These are phyloP conservation scores for Pleurotus eryngii DNA, from an alignment of 768 basidiomycete species.

Conservation along the genomic window DNA sequence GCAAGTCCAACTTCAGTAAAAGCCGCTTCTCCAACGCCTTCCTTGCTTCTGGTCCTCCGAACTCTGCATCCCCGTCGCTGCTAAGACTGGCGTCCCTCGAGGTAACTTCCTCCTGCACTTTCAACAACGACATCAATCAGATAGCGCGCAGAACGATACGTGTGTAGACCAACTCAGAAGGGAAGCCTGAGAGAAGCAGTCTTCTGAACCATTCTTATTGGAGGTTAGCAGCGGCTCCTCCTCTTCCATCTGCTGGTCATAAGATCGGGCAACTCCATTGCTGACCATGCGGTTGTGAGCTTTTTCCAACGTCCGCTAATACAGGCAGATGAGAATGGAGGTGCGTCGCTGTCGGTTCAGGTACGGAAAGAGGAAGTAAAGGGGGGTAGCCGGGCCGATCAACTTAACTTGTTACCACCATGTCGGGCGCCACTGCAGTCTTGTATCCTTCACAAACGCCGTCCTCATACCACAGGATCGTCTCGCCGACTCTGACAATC, in stretches of 20 bases:
- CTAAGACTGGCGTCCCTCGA: slow-evolving; percentile 20
- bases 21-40: slow-evolving; percentile 30
- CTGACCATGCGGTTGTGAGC: slow-evolving; percentile 8
- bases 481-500: slow-evolving; percentile 54
- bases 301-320: neutral
- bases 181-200: neutral
- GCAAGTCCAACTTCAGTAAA: slow-evolving; percentile 45
- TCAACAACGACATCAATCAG: slow-evolving; percentile 19
- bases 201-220: neutral
- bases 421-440: slow-evolving; percentile 32
- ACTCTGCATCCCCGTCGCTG: slow-evolving; percentile 9
- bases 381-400: slow-evolving; percentile 22
- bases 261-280: neutral
- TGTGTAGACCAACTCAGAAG: slow-evolving; percentile 4
- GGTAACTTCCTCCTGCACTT: slow-evolving; percentile 14
- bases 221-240: neutral
- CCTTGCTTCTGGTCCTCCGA: slow-evolving; percentile 10
- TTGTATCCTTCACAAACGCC: slow-evolving; percentile 45
- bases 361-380: slow-evolving; percentile 4
- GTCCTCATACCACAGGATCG: slow-evolving; percentile 60
- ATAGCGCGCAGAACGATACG: slow-evolving; percentile 24
- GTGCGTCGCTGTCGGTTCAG: slow-evolving; percentile 1
- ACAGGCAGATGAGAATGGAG: slow-evolving; percentile 4
- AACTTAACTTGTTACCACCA: slow-evolving; percentile 28
- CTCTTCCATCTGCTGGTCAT: slow-evolving; percentile 1